Base-by-base conservation (phyloP, 805 yeast species). In the Saccharomycopsis capsularis region DNA sequence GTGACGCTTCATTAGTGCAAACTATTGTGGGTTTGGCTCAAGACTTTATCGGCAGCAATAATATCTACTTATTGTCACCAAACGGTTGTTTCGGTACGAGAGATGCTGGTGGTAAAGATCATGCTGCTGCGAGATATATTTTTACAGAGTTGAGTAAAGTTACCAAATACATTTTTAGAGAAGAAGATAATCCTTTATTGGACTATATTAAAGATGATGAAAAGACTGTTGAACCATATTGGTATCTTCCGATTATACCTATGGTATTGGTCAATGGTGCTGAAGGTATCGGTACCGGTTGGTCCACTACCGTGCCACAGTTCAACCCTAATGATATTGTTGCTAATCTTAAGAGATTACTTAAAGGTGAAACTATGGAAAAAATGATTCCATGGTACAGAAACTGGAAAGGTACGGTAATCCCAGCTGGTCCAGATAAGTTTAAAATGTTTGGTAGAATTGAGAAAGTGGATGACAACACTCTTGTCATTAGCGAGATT, bases 211-310 rank as follows among this genome's bases (percentile, higher is more conserved):
- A 87, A 61, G 99, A 90, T 63, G 99, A 93, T 68, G 98, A 88
- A 59, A 82, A 79, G 55, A 81, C 91, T 0, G 95, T 91, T 18
- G 99, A 93, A 63, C 99, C 99, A 0, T 89, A 86, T 58, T 88
- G 95, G 89, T 93, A 88, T 64, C 70, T 87, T 37, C 99, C 99
- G 1, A 80, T 93, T n/a, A 58, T 93, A 36, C 99, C 99, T 7
- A 86, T 89, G 87, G 63, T 93, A n/a, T 72, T 93, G 53, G 95
- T 93, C 3, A 93, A 93, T 61, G 99, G 99, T 50, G 75, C 91
- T 6, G 99, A 93, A 66, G 99, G 99, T 69, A 93, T 93, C 64
- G 99, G 99, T 54, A 90, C 99, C 42, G 99, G 99, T 56, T 93
- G 98, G 97, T 86, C 96, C 56, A 89, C 98, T 1, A 80, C 78